Evolutionary conservation across 2,329 filamentous ascomycete genomes (phyloP), one percentile per base, ranked within the genome.

Genomic region (Colletotrichum sp.): DNA sequence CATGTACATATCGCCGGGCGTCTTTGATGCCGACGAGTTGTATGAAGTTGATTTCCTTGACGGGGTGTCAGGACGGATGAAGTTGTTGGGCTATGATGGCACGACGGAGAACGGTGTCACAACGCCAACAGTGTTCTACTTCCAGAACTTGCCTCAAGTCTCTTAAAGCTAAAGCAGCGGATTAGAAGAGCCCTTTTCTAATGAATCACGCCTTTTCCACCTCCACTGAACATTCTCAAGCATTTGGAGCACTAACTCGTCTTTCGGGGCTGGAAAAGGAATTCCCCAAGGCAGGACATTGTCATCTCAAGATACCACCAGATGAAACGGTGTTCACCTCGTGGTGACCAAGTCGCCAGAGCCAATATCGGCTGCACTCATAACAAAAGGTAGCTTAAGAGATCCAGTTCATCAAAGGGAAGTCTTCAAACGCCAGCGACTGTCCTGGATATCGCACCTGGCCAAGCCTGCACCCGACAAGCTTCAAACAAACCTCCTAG

Each of bases 401-500:
- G n/a, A n/a, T 25, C 6, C n/a, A 52, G 6, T 52, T 52, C 43
- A 22, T 52, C 10, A 52, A 25, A 25, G 43, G 4, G 43, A 52
- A 25, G n/a, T 52, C 8, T 22, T 13, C 3, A 62, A 34, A 62
- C 12, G 30, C n/a, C 58, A 16, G 28, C 30, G 27, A 58, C 55
- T 32, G 4, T 61, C 58, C n/a, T 15, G 58, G 58, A 30, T 36
- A 62, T 62, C 30, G 16, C 6, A 30, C 43, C n/a, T 60, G 28
- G 30, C 22, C 34, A 22, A 27, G 4, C 3, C 8, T 22, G 10
- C 58, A 22, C 30, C 30, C 58, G 10, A 34, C 58, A 39, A 27
- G 18, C n/a, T 66, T 32, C 43, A 52, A 52, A 52, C 43, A 52
- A 52, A 18, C 12, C 16, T 34, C 52, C 22, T 68, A 82, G 58